Percentiles rank a stretch among this genome's conserved stretches.
These are phyloP conservation scores for Metschnikowia colocasiae DNA, from an alignment of 805 yeast genomes.

Conservation along the genomic window DNA sequence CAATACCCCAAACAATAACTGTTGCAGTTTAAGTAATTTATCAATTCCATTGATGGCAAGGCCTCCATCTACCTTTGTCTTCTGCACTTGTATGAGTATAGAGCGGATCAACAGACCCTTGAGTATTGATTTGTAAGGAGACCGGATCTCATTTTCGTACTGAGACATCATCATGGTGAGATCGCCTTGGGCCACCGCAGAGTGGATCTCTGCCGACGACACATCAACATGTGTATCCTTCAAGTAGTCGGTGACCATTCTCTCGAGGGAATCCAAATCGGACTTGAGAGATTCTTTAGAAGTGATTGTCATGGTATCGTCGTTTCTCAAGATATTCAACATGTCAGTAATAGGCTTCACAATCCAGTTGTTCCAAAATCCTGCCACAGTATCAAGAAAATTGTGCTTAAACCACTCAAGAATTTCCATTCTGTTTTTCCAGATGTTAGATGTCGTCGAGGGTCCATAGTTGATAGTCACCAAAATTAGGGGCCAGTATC, in stretches of 20 bases:
- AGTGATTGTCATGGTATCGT: constrained; percentile 69
- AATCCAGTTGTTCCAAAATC: constrained; percentile 82
- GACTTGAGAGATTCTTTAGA: constrained; percentile 74
- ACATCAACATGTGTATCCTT: constrained; percentile 26
- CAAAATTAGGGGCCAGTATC: constrained; percentile 66
- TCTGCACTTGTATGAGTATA: constrained; percentile 86
- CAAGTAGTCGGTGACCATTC: constrained; percentile 82
- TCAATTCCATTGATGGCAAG: constrained; percentile 89
- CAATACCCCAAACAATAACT: constrained; percentile 86
- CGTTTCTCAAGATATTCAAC: constrained; percentile 78
- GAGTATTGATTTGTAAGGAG: constrained; percentile 62
- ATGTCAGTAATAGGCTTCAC: constrained; percentile 70
- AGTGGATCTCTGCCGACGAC: constrained; percentile 32
- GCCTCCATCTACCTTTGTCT: constrained; percentile 92
- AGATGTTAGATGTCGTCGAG: constrained; percentile 35
- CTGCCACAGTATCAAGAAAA: constrained; percentile 57
- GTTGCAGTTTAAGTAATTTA: constrained; percentile 82
- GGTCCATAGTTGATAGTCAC: constrained; percentile 52
- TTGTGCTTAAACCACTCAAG: constrained; percentile 54
- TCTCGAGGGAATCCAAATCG: constrained; percentile 73
- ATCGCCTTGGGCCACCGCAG: constrained; percentile 66
- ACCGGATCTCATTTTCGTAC: constrained; percentile 71
- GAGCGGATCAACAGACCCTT: constrained; percentile 73
- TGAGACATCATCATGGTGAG: constrained; percentile 72
- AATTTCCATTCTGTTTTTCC: constrained; percentile 53